phyloP scores from a whole-genome alignment of 148 eudicot species.

The Oxyria digyna region DNA sequence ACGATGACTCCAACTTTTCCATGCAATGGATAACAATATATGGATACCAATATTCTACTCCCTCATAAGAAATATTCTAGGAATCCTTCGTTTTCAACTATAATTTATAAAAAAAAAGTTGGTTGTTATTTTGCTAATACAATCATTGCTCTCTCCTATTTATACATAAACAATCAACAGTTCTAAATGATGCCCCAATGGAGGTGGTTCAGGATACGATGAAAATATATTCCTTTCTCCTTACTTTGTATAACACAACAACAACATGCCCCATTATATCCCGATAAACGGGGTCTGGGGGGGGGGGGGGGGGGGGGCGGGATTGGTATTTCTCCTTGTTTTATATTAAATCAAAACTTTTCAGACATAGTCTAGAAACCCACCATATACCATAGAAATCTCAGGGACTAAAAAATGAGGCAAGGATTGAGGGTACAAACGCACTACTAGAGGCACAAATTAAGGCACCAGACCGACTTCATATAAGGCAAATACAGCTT shows the following conservation, averaged over 20 bases:
- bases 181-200: neutral
- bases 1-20: neutral
- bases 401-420: too few relatives aligned
- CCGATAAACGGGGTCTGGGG: too few relatives aligned
- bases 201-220: neutral
- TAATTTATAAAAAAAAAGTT: neutral
- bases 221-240: neutral
- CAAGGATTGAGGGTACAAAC: neutral
- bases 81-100: neutral
- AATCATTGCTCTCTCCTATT: neutral
- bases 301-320: too few relatives aligned
- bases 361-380: neutral
- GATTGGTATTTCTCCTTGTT: neutral
- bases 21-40: neutral
- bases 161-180: neutral
- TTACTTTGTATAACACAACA: neutral
- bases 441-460: neutral
- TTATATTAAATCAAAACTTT: neutral
- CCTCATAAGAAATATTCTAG: neutral
- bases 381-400: neutral
- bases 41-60: neutral
- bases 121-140: neutral
- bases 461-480: neutral
- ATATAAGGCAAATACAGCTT: neutral
- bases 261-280: too few relatives aligned